Conservation (phyloP, 2,329 filamentous ascomycete species). For the Xylaria sp. region DNA sequence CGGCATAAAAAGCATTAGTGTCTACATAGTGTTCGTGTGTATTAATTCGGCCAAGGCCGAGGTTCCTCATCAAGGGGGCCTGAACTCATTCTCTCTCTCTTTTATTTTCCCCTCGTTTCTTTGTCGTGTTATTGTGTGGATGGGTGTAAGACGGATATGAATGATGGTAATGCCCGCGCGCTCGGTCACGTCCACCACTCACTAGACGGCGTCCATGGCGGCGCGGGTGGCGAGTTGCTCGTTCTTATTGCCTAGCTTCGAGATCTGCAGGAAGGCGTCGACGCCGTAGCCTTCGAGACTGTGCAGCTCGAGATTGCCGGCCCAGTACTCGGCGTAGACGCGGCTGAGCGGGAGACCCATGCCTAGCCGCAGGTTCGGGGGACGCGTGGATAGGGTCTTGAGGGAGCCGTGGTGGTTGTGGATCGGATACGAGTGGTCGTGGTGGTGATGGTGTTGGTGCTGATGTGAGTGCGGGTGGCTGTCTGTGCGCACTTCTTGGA, state of each 20-base stretch:
- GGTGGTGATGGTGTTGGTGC: slow-evolving; percentile 18
- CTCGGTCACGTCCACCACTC: not conserved
- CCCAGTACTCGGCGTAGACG: slow-evolving; percentile 98
- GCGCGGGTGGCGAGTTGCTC: slow-evolving; percentile 80
- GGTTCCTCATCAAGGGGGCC: no score
- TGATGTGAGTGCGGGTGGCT: slow-evolving; percentile 35
- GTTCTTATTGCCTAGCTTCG: slow-evolving; percentile 95
- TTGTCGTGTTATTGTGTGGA: not conserved
- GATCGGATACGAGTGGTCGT: not conserved
- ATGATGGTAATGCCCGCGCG: not conserved
- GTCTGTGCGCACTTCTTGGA: slow-evolving; percentile 70
- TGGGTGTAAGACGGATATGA: not conserved
- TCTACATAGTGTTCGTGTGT: no score
- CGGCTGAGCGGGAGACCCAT: slow-evolving; percentile 91
- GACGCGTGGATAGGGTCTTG: slow-evolving; percentile 71
- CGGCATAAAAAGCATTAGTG: no score
- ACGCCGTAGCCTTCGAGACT: slow-evolving; percentile 93
- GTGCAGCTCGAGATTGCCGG: slow-evolving; percentile 82
- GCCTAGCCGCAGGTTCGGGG: slow-evolving; percentile 80
- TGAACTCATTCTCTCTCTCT: no score
- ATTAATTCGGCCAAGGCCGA: no score
- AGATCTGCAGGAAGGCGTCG: slow-evolving; percentile 93
- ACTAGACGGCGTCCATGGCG: slow-evolving; percentile 67
- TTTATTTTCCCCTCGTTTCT: no score
- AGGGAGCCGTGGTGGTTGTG: slow-evolving; percentile 57